Evolutionary conservation across 352 stramenopile species (phyloP), one percentile per base, ranked within the genome.

Genomic region (Globisporangium nunn): DNA sequence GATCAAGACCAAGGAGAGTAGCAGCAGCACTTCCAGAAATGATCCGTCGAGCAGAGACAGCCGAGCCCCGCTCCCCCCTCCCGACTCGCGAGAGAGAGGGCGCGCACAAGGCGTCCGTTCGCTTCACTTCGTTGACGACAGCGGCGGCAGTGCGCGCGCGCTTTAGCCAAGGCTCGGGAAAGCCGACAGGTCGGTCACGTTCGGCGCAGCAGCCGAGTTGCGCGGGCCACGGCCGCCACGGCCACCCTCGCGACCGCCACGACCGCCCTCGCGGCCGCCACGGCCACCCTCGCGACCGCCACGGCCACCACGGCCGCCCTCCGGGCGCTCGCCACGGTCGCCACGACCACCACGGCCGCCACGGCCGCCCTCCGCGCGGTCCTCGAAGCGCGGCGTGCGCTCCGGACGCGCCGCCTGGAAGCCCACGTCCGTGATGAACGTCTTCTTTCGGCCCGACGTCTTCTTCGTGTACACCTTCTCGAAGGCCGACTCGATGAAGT

Each of bases 381-480:
- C 81, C 49, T 76, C 78, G 68, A 87, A 86, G 60, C 73, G 72
- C 29, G 58, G 58, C 7, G 58, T 40, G 58, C 73, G 84, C 67
- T 92, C 77, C 45, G 71, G 74, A 63, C 82, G 81, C 63, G 85
- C 67, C 48, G 71, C 71, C 68, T 81, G 74, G 74, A 89, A 93
- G 56, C 77, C 88, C 56, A 97, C 75, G 65, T 93, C 85, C 50
- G 89, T 89, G 64, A 95, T 75, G 68, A 96, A 46, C 68, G 96
- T 72, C 76, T 96, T 91, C 84, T 98, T 98, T 67, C 88, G 91
- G 60, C 80, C 86, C 57, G 86, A 91, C 56, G 91, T 97, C 87
- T 98, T 98, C 65, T 96, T 93, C 69, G 94, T 91, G 81, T 97
- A 98, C 62, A 97, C 88, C 78, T 98, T 96, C 66, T 97, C 84